These are phyloP conservation scores for Fusarium irregulare DNA, from an alignment of 2,329 filamentous ascomycete species.

Conservation along the genomic window DNA sequence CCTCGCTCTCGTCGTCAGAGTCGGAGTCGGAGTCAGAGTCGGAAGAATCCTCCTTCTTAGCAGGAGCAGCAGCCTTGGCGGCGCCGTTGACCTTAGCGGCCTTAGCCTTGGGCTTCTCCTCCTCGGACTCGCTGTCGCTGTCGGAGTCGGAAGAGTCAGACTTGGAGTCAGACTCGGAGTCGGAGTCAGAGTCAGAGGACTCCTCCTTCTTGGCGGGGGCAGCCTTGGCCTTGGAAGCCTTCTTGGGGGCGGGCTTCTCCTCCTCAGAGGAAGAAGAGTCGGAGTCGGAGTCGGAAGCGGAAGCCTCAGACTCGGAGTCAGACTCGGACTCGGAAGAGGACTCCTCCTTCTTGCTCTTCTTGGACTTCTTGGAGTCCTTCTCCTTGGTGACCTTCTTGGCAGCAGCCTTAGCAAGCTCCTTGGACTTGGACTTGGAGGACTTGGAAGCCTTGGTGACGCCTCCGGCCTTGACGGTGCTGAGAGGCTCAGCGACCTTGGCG, in stretches of 20 bases:
- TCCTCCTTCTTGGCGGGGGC: conserved; percentile 47
- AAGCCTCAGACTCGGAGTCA: conserved; percentile 55
- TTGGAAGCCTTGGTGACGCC: conserved; percentile 75
- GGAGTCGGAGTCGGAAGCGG: conserved; percentile 51
- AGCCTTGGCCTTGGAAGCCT: conserved; percentile 52
- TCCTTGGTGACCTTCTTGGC: conserved; percentile 62
- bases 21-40: conserved; percentile 53
- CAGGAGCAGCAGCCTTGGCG: conserved; percentile 39
- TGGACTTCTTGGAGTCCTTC: conserved; percentile 63
- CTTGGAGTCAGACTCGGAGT: conserved; percentile 50
- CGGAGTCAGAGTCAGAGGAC: conserved; percentile 48
- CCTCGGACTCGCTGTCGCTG: conserved; percentile 48
- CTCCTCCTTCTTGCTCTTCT: conserved; percentile 63
- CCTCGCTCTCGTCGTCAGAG: conserved; percentile 53
- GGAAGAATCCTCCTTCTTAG: conserved; percentile 44
- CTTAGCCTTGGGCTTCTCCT: conserved; percentile 51
- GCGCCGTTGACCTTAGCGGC: conserved; percentile 44
- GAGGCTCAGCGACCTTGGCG: conserved; percentile 63
- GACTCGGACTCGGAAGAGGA: conserved; percentile 56
- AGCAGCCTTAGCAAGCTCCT: conserved; percentile 72
- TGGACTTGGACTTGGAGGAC: conserved; percentile 73
- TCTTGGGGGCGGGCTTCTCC: conserved; percentile 54
- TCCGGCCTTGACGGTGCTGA: conserved; percentile 71
- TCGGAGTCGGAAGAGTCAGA: conserved; percentile 50
- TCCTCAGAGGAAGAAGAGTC: conserved; percentile 50